phyloP scores from a whole-genome alignment of 345 rosid genomes.

The Eucalyptus erythrocorys region DNA sequence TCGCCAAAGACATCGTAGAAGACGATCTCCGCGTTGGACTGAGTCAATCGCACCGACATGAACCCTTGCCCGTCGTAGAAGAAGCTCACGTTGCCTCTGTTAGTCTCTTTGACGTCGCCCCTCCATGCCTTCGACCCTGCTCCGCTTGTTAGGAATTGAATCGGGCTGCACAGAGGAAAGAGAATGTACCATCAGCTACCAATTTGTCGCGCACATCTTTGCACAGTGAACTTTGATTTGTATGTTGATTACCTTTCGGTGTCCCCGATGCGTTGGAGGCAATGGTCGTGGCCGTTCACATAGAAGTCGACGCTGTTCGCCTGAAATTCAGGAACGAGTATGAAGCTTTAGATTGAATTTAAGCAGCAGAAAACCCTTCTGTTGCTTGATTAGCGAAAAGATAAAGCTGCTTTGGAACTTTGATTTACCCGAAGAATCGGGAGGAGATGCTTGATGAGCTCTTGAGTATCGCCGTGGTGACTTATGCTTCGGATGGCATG shows the following conservation, averaged over 20 bases:
- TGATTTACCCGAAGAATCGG: slow-evolving; percentile 37
- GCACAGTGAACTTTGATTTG: not conserved
- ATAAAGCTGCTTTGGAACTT: not conserved
- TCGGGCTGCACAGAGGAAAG: not conserved
- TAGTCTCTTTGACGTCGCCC: slow-evolving; percentile 22
- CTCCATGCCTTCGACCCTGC: slow-evolving; percentile 76
- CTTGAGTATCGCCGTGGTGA: slow-evolving; percentile 56
- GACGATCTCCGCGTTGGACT: slow-evolving; percentile 20
- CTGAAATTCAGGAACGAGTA: slow-evolving; percentile 3
- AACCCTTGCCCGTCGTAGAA: slow-evolving; percentile 60
- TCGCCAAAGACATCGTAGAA: slow-evolving; percentile 44
- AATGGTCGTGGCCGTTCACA: slow-evolving; percentile 57
- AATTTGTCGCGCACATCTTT: not conserved
- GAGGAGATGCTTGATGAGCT: slow-evolving; percentile 35
- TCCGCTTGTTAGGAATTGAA: slow-evolving; percentile 57
- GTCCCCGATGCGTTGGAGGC: slow-evolving; percentile 40
- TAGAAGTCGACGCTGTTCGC: slow-evolving; percentile 36
- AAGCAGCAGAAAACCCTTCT: not conserved
- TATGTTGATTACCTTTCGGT: slow-evolving; percentile 8
- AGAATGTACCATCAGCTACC: not conserved
- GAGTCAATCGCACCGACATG: slow-evolving; percentile 38
- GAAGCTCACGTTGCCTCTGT: slow-evolving; percentile 22
- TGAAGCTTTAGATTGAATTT: not conserved
- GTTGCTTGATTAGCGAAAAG: not conserved
- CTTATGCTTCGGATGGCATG: slow-evolving; percentile 64